phyloP scores from a whole-genome alignment of 306 rosid genomes.

The Castanea mollissima region DNA sequence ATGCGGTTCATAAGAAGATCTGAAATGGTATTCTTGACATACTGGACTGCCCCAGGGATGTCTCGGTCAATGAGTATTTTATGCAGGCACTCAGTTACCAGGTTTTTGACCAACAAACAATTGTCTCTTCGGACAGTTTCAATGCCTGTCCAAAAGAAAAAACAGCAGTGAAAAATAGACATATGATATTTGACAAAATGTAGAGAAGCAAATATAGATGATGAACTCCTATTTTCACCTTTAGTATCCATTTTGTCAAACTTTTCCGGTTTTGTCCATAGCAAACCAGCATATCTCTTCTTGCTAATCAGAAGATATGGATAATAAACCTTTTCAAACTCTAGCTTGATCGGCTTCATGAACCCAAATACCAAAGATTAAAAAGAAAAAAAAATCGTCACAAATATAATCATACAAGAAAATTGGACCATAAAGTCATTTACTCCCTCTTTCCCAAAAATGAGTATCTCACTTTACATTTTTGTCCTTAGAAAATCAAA shows the following conservation, averaged over 20 bases:
- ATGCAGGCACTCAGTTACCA: slow-evolving; percentile 89
- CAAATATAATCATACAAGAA: slow-evolving; percentile 8
- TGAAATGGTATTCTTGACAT: slow-evolving; percentile 89
- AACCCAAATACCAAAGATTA: slow-evolving; percentile 11
- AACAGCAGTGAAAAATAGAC: slow-evolving; percentile 17
- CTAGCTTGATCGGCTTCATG: slow-evolving; percentile 92
- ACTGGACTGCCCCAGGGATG: slow-evolving; percentile 88
- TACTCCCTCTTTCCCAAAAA: neutral
- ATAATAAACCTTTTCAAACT: slow-evolving; percentile 94
- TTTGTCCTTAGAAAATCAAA: neutral
- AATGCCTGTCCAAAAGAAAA: slow-evolving; percentile 55
- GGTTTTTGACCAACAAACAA: slow-evolving; percentile 92
- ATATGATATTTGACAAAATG: slow-evolving; percentile 8
- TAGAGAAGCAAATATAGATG: neutral
- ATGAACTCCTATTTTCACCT: slow-evolving; percentile 51
- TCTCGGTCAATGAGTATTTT: slow-evolving; percentile 82
- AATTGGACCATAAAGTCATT: neutral
- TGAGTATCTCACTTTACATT: neutral
- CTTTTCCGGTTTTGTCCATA: slow-evolving; percentile 74
- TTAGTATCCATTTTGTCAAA: slow-evolving; percentile 98
- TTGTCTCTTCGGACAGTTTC: slow-evolving; percentile 98
- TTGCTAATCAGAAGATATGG: slow-evolving; percentile 96
- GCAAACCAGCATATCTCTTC: slow-evolving; percentile 98
- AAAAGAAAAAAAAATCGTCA: slow-evolving; percentile 15
- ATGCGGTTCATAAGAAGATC: slow-evolving; percentile 98